Conservation (phyloP, 495 filamentous ascomycete species). For the Aspergillus baeticus region DNA sequence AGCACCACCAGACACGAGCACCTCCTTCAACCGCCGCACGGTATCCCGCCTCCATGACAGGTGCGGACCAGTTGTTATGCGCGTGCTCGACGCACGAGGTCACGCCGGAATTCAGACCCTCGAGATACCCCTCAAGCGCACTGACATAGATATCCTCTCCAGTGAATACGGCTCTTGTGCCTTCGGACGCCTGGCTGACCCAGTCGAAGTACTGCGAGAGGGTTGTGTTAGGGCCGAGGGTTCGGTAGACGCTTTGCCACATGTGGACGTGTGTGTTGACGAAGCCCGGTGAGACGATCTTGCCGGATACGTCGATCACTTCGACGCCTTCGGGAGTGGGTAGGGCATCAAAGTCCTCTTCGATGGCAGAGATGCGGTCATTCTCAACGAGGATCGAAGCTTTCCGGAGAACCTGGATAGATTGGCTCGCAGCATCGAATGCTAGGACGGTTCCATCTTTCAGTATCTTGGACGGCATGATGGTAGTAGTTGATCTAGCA, state of each 20-base stretch:
- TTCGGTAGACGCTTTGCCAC: conserved; percentile 3
- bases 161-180: background rate
- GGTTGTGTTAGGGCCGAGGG: background rate
- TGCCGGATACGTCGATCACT: conserved; percentile 34
- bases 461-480: conserved; percentile 10
- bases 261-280: conserved; percentile 8
- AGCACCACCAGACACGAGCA: conserved; percentile 7
- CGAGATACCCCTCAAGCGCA: background rate
- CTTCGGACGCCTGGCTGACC: background rate
- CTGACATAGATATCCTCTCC: background rate
- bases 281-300: conserved; percentile 6
- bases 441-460: conserved; percentile 42
- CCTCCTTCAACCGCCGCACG: background rate
- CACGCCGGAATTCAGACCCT: conserved; percentile 3
- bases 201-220: conserved; percentile 3
- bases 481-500: too few species aligned
- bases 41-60: background rate
- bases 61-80: background rate
- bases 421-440: conserved; percentile 32
- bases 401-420: conserved; percentile 35
- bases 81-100: conserved; percentile 1
- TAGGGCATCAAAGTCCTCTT: conserved; percentile 4
- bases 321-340: conserved; percentile 19
- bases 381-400: conserved; percentile 37
- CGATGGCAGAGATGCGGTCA: conserved; percentile 37